Evolutionary conservation across 1,139 yeast genomes (phyloP), one percentile per base, ranked within the genome.

Genomic region (Nakaseomyces sp.): DNA sequence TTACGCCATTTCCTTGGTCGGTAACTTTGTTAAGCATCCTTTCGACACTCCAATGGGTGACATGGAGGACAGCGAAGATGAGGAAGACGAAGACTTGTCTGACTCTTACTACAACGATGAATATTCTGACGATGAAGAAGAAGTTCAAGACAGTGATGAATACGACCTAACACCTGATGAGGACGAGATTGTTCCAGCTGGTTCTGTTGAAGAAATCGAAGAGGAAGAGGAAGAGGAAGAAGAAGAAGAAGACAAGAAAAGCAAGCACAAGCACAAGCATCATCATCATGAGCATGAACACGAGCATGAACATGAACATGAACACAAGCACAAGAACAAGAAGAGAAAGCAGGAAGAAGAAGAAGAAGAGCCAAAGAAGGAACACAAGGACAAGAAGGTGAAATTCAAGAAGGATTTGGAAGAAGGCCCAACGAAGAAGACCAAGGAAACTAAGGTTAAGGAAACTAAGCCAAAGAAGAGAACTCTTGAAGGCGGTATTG

Each of bases 1-100:
- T 30, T 88, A 87, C 72, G 85, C 95, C 55, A 74, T 91, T 55
- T 94, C 89, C 67, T 73, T 91, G 61, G 75, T 87, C 57, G 99
- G 99, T 73, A 89, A 91, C 80, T 87, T 82, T 70, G 82, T 91
- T 62, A 93, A 85, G 64, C 96, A 88, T 68, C 96, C 97, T 65
- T 88, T 80, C 44, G 67, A 63, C 50, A 55, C 61, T 10, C 58
- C 62, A 42, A 46, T 54, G 22, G 41, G 33, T 8, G 44, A 41
- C 41, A 35, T 32, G 54, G 93, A 82, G 54, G 83, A 75, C 45
- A 81, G 73, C 32, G 79, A 73, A 42, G 77, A 74, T 41, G 65
- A 59, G 17, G 69, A 61, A 37, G 38, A 35, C 18, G 38, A 35
- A 5, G 38, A 20, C 1, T 22, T 35, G 18, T 35, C 38, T 5